Evolutionary conservation across 2,329 filamentous ascomycete species (phyloP), one percentile per base, ranked within the genome.

Genomic region (Fusarium neocosmosporiellum): DNA sequence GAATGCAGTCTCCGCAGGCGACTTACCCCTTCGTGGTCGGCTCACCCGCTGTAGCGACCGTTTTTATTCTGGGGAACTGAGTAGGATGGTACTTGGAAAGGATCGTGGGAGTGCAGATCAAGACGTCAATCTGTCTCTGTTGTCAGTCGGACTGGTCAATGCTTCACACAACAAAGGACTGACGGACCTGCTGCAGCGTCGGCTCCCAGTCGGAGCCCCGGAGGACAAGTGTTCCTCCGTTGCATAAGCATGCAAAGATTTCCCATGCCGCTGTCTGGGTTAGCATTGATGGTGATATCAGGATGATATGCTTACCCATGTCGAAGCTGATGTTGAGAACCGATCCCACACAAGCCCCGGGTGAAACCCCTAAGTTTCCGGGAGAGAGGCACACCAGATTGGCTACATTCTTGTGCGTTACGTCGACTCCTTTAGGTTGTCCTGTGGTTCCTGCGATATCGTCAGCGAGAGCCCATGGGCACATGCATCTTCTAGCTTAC

Each of bases 311-410:
- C 86, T 75, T 82, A 89, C 88, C 87, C 88, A 90, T 90, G 70
- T 90, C 89, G 69, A 90, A 91, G 48, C 86, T 87, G 50, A 91
- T 85, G 68, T 87, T 90, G 43, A 90, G 81, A 8, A 90, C 81
- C 63, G 89, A 88, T 4, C 86, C 87, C 9, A 90, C 88, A 14
- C 84, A 84, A 13, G 83, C 86, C 14, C 88, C 88, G 3, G 82
- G 78, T 13, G 73, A 79, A 59, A 90, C 86, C 4, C 84, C 86
- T 18, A 91, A 76, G 65, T 84, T 85, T 7, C 86, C 87, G 0
- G 88, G 88, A 24, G 83, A 82, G 29, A 85, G 77, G 63, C 86
- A 84, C 7, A 90, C 79, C 13, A 88, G 80, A 76, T 90, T 90
- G 18, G 85, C 84, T 20, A 90, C 86, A 71, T 88, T 88, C 37